Evolutionary conservation across 2,329 filamentous ascomycete genomes (phyloP).

Genomic region (Ceratocystiopsis sp.): DNA sequence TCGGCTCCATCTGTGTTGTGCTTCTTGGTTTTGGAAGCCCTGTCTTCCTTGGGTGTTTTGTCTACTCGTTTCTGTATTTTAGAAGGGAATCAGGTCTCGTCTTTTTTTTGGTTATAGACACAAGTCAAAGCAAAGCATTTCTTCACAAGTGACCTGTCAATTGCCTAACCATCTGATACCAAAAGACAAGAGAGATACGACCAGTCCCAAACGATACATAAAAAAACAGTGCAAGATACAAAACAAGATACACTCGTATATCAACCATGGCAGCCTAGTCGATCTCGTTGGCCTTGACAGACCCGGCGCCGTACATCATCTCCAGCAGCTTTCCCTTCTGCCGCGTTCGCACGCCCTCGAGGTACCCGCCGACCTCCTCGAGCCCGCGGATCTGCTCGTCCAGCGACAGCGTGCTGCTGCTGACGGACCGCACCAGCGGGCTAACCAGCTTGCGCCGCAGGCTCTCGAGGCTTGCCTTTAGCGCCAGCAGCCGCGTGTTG

Average conservation of each 20-base stretch:
- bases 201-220: no score
- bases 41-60: not conserved
- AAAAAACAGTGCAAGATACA: no score
- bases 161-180: no score
- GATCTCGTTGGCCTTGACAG: not conserved
- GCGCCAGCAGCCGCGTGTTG: conserved; percentile 63
- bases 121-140: not conserved
- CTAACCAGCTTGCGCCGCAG: conserved; percentile 68
- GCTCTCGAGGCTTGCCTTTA: conserved; percentile 79
- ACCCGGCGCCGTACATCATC: conserved; percentile 46
- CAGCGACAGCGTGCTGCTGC: conserved; percentile 52
- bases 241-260: no score
- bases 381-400: conserved; percentile 77
- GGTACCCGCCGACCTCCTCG: conserved; percentile 60
- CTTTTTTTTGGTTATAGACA: not conserved
- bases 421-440: conserved; percentile 58
- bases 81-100: not conserved
- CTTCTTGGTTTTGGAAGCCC: not conserved
- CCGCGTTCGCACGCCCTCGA: conserved; percentile 55
- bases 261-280: no score
- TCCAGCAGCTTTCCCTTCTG: conserved; percentile 77
- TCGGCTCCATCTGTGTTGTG: not conserved
- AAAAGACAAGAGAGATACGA: no score
- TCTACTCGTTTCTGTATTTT: not conserved
- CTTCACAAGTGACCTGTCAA: not conserved